phyloP scores from a whole-genome alignment of 768 basidiomycete species.

The Suillus subluteus region DNA sequence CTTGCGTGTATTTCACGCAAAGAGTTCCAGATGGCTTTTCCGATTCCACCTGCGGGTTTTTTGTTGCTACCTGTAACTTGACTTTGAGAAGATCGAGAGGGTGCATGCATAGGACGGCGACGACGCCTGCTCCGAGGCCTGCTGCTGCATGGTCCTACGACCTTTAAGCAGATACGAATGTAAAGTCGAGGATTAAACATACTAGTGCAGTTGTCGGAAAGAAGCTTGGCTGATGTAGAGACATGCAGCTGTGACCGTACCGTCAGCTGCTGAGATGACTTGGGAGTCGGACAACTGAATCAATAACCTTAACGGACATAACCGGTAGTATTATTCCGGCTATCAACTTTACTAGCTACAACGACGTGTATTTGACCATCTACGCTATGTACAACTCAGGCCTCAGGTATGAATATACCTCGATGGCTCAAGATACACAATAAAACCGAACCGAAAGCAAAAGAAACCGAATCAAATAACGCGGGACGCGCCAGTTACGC shows the following conservation, averaged over 20 bases:
- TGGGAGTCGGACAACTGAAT: background rate
- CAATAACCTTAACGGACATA: background rate
- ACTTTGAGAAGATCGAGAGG: conserved; percentile 96
- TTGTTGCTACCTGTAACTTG: conserved; percentile 87
- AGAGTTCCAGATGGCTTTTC: conserved; percentile 76
- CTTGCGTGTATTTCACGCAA: conserved; percentile 71
- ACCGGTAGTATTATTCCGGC: too few species aligned
- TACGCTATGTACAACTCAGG: too few species aligned
- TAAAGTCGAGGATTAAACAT: background rate
- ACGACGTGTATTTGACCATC: too few species aligned
- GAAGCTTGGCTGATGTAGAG: conserved; percentile 42
- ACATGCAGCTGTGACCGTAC: conserved; percentile 26
- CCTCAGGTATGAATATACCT: too few species aligned
- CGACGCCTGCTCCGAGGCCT: too few species aligned
- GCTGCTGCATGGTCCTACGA: conserved; percentile 80
- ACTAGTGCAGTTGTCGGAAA: conserved; percentile 44
- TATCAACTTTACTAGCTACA: too few species aligned
- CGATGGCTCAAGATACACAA: too few species aligned
- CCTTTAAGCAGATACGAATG: background rate
- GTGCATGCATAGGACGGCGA: conserved; percentile 94
- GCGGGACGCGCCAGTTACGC: too few species aligned
- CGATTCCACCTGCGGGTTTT: conserved; percentile 58
- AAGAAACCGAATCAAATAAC: too few species aligned
- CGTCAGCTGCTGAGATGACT: conserved; percentile 10
- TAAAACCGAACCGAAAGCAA: too few species aligned